Conservation (phyloP, 352 stramenopile genomes). For the Pythium rishiriense region DNA sequence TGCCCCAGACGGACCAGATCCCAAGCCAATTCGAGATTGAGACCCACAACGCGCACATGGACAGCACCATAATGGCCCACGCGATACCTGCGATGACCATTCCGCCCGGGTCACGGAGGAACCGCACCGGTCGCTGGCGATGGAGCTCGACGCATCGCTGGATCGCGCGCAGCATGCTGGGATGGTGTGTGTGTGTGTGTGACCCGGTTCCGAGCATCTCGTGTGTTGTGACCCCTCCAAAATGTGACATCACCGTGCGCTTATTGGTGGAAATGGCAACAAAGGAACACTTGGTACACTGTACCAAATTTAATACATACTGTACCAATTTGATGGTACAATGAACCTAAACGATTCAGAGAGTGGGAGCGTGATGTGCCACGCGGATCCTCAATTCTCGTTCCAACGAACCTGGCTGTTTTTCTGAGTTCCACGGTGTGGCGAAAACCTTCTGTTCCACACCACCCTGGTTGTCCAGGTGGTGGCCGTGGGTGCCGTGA, state of each 20-base stretch:
- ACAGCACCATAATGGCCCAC: constrained; percentile 49
- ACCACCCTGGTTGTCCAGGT: neutral
- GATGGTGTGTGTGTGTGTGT: neutral
- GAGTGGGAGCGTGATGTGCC: constrained; percentile 3
- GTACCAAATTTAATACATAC: neutral
- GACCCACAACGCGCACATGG: constrained; percentile 43
- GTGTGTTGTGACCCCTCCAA: neutral
- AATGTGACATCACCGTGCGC: neutral
- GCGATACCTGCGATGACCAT: constrained; percentile 67
- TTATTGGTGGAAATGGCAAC: neutral
- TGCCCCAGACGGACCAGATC: constrained; percentile 45
- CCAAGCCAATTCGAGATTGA: constrained; percentile 64
- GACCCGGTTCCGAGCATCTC: too few relatives aligned
- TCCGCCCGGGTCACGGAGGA: constrained; percentile 63
- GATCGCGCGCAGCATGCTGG: constrained; percentile 10
- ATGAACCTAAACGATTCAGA: constrained; percentile 4
- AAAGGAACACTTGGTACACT: neutral
- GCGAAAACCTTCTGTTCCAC: neutral
- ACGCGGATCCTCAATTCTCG: neutral
- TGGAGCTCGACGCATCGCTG: constrained; percentile 13
- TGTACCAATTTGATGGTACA: constrained; percentile 6
- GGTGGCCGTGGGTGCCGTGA: too few relatives aligned
- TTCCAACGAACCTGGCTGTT: neutral
- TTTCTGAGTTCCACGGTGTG: neutral
- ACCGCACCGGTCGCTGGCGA: constrained; percentile 36